Evolutionary conservation across 805 yeast species (phyloP).

Genomic region (Myxozyma sirexii): DNA sequence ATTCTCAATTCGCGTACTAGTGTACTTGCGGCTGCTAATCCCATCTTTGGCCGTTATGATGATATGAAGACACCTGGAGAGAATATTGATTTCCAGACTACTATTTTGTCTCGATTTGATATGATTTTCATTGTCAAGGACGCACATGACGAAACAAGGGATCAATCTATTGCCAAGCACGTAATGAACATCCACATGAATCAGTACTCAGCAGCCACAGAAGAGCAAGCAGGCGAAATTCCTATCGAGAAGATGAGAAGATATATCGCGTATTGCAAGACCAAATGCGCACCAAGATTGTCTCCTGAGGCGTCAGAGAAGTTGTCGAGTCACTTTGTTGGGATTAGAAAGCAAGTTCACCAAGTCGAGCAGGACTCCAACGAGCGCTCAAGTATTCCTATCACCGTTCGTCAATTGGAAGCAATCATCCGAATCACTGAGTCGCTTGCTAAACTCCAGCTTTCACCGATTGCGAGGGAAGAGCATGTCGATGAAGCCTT

Average conservation of each 20-base stretch:
- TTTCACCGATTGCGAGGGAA: slow-evolving; percentile 81
- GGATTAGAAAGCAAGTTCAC: slow-evolving; percentile 81
- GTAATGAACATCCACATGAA: slow-evolving; percentile 95
- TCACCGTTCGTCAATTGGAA: slow-evolving; percentile 95
- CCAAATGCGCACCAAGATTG: slow-evolving; percentile 85
- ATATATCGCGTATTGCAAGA: slow-evolving; percentile 85
- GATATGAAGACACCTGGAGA: slow-evolving; percentile 97
- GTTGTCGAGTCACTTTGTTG: slow-evolving; percentile 88
- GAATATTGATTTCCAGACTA: slow-evolving; percentile 95
- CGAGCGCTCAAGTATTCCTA: slow-evolving; percentile 93
- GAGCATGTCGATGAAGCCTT: slow-evolving; percentile 96
- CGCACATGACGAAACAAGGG: slow-evolving; percentile 84
- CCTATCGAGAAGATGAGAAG: slow-evolving; percentile 90
- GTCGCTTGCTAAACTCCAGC: slow-evolving; percentile 81
- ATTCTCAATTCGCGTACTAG: slow-evolving; percentile 94
- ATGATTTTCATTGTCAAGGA: slow-evolving; percentile 98
- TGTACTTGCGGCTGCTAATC: slow-evolving; percentile 97
- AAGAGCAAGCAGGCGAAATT: slow-evolving; percentile 67
- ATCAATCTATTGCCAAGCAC: slow-evolving; percentile 83
- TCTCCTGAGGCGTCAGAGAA: slow-evolving; percentile 87
- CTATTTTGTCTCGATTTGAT: slow-evolving; percentile 95
- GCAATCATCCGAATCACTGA: slow-evolving; percentile 96
- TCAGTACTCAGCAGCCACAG: slow-evolving; percentile 55
- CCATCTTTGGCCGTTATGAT: slow-evolving; percentile 94
- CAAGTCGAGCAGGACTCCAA: slow-evolving; percentile 77